Evolutionary conservation across 129 eudicot species (phyloP), one percentile per base, ranked within the genome.

Genomic region (Tanacetum coccineum): DNA sequence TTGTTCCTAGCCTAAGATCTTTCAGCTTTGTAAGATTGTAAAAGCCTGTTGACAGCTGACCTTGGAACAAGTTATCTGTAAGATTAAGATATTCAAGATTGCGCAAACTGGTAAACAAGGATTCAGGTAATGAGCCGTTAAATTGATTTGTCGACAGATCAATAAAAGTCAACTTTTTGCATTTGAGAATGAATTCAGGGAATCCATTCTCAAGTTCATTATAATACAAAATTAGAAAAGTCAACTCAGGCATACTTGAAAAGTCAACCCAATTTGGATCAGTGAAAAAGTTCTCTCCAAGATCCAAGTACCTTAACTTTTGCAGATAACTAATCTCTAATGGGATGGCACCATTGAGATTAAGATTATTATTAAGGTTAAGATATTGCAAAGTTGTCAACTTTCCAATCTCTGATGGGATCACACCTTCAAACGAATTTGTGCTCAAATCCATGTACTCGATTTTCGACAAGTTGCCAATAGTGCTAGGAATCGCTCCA

Each of bases 221-320:
- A 78, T 13, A 49, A 50, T 52, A 62, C 45, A 91, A 61, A 61
- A 78, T 80, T 45, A 91, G 80, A 68, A 75, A 78, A 56, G 84
- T 81, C 75, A 91, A 75, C 48, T 64, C 74, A 47, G 93, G 90
- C 83, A 91, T 85, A 56, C 74, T 54, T 46, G 63, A 56, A 62
- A 91, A 79, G 59, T 66, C 73, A 18, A 88, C 71, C 96, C 97
- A 91, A 51, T 83, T 79, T 64, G 93, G 82, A 75, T 71, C 67
- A 28, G 74, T 83, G 51, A 91, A 75, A 79, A 47, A 83, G 72
- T 91, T 91, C 44, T 77, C 78, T 42, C 94, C 90, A 9, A 91
- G 82, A 71, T 91, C 80, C 60, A 91, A 74, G 77, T 79, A 68
- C 74, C 76, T 25, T 73, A 87, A 70, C 81, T 78, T 79, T 56